Evolutionary conservation across 1,139 yeast genomes (phyloP).

Genomic region (Kodamaea arcana): DNA sequence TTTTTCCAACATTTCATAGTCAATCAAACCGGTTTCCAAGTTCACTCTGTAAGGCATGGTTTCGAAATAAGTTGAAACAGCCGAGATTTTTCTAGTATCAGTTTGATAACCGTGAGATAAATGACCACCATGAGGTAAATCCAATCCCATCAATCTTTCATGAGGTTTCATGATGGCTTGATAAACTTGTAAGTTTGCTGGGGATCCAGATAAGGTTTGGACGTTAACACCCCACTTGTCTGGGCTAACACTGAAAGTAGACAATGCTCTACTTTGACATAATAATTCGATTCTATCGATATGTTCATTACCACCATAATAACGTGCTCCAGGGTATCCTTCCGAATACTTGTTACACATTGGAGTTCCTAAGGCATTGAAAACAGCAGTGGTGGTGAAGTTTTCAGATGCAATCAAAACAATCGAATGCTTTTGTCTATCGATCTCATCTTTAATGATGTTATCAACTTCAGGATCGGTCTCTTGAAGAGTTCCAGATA

Average conservation of each 20-base stretch:
- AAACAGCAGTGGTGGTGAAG: conserved; percentile 93
- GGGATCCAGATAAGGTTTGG: conserved; percentile 93
- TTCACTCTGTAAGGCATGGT: conserved; percentile 98
- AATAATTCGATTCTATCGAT: conserved; percentile 89
- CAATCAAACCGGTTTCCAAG: conserved; percentile 87
- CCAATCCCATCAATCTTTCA: conserved; percentile 95
- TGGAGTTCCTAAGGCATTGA: conserved; percentile 95
- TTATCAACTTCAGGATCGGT: conserved; percentile 81
- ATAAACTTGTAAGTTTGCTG: conserved; percentile 95
- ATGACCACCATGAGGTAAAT: conserved; percentile 97
- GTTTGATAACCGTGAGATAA: conserved; percentile 98
- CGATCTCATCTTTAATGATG: conserved; percentile 82
- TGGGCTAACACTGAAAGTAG: conserved; percentile 75
- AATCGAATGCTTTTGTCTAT: conserved; percentile 91
- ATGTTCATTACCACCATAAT: conserved; percentile 89
- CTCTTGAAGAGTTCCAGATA: conserved; percentile 65
- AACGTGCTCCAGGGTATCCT: conserved; percentile 86
- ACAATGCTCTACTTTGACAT: conserved; percentile 90
- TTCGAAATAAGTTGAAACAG: conserved; percentile 93
- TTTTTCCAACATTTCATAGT: conserved; percentile 89
- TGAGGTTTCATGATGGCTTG: conserved; percentile 93
- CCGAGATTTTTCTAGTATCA: conserved; percentile 89
- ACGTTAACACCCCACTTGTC: conserved; percentile 98
- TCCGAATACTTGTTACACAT: conserved; percentile 90
- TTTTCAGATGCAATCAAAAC: conserved; percentile 95